Base-by-base conservation (phyloP, 1,284 basidiomycete genomes). In the Kwoniella shivajii region DNA sequence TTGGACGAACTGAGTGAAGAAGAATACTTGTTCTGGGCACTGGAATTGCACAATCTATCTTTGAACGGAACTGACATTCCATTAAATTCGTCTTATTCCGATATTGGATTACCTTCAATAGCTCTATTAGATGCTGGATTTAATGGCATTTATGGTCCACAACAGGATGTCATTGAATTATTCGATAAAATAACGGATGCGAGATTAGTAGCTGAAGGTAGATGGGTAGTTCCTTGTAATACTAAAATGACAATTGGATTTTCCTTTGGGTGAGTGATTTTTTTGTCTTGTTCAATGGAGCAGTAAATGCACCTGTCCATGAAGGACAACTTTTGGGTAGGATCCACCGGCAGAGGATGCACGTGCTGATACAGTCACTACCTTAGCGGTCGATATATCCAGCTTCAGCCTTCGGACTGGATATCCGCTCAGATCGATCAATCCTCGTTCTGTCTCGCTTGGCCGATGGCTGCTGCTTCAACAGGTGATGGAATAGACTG, bases 201-300 rank as follows among this genome's bases (percentile, higher is more conserved):
- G 38, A 84, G 91, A 33, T 82, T 92, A 39, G 87, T 92, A 0
- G 60, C 65, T 3, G 68, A 69, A 49, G 91, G 91, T 1, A 86
- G 86, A 73, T 94, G 89, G 88, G 89, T 84, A 7, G 79, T 92
- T 3, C 91, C 91, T 3, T 94, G 91, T 67, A 82, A 86, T 59
- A 88, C 86, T 0, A 77, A 80, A 9, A 78, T 82, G 47, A 83
- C 84, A 0, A 82, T 94, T 63, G 79, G 86, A 0, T 88, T 92
- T 68, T 84, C 83, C 24, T 90, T 93, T 69, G 87, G 86, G 49
- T 64, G 46, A 59, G 52, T 53, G 24, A 22, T 43, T 20, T 37
- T 42, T 34, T n/a, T 47, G n/a, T 29, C n/a, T 29, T 14, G 7
- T 41, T 38, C 31, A 14, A 20, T n/a, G n/a, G n/a, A n/a, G n/a